Evolutionary conservation across 345 rosid species (phyloP), one percentile per base, ranked within the genome.

Genomic region (Nasturtium officinale): DNA sequence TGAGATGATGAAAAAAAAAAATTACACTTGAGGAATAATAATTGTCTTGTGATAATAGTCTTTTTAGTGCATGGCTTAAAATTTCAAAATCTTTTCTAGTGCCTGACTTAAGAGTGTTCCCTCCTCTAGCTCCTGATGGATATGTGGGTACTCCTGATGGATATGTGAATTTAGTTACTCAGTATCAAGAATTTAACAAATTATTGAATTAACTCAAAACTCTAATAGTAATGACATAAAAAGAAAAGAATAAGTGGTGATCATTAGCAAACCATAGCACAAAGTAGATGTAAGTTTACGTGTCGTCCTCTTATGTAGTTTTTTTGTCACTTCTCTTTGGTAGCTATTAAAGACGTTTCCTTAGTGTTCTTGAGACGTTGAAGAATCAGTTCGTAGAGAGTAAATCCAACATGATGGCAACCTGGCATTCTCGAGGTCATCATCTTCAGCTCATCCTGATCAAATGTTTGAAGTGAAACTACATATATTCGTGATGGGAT

Each of bases 371-470:
- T 73, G 65, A 17, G 63, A 25, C 77, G 77, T 76, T 87, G 90
- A 7, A 83, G 59, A 91, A 94, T 87, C 82, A 82, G 73, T 73
- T 85, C 82, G 67, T 86, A 91, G 15, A 94, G 95, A 45, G 95
- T 88, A 67, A 85, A 82, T 54, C 97, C 97, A 77, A 97, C 98
- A 52, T 79, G 89, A 82, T 94, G 98, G 83, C 97, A 91, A 48
- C 97, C 97, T 1, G 97, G 98, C 98, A 94, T 91, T 79, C 81
- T 85, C 7, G 79, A 70, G 45, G 86, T 42, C 96, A 88, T 85
- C 45, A 65, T 77, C 84, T 87, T 85, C 65, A 94, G 57, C 47
- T 88, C 92, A 58, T 56, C 75, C 97, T 94, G 88, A 66, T 70
- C 3, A 2, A 7, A 16, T 1, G 45, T 18, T 4, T 17, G 23